A percentile compares a stretch with the other conserved stretches of the same genome.
Conservation (phyloP, 306 rosid species). For the Quercus ilex region DNA sequence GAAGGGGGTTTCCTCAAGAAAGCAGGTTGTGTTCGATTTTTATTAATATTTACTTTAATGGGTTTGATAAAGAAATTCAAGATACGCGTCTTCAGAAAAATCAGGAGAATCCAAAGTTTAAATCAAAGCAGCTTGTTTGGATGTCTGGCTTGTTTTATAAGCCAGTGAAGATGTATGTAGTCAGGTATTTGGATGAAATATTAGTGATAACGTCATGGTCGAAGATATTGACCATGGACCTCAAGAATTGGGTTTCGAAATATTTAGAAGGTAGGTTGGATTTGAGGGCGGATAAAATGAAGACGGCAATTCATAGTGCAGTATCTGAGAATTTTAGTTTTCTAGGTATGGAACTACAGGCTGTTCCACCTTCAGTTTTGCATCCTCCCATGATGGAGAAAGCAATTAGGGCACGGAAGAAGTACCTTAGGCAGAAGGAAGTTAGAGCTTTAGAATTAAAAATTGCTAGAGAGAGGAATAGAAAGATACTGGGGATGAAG, state of each 20-base stretch:
- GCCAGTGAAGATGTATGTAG: slow-evolving; percentile 79
- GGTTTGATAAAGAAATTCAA: slow-evolving; percentile 77
- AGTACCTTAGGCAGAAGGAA: slow-evolving; percentile 84
- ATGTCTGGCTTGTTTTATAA: slow-evolving; percentile 49
- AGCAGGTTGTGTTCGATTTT: slow-evolving; percentile 64
- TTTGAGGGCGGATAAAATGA: slow-evolving; percentile 52
- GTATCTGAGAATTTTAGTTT: slow-evolving; percentile 81
- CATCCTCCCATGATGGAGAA: slow-evolving; percentile 70
- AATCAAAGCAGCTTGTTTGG: slow-evolving; percentile 25
- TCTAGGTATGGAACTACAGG: slow-evolving; percentile 82
- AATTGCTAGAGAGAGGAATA: slow-evolving; percentile 82
- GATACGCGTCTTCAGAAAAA: slow-evolving; percentile 47
- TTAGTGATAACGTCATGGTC: slow-evolving; percentile 68
- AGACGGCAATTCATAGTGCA: slow-evolving; percentile 72
- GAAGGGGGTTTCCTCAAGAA: slow-evolving; percentile 87
- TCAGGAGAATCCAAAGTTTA: slow-evolving; percentile 45
- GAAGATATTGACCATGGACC: slow-evolving; percentile 57
- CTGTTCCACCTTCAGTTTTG: slow-evolving; percentile 65
- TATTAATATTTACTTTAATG: slow-evolving; percentile 68
- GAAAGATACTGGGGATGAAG: slow-evolving; percentile 74
- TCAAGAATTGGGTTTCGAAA: slow-evolving; percentile 46
- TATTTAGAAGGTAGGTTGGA: slow-evolving; percentile 61
- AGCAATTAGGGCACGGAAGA: slow-evolving; percentile 81
- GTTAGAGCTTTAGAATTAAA: slow-evolving; percentile 64
- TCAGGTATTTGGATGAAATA: slow-evolving; percentile 86